These are phyloP conservation scores for Candida neerlandica DNA, from an alignment of 1,139 yeast genomes.

Conservation along the genomic window DNA sequence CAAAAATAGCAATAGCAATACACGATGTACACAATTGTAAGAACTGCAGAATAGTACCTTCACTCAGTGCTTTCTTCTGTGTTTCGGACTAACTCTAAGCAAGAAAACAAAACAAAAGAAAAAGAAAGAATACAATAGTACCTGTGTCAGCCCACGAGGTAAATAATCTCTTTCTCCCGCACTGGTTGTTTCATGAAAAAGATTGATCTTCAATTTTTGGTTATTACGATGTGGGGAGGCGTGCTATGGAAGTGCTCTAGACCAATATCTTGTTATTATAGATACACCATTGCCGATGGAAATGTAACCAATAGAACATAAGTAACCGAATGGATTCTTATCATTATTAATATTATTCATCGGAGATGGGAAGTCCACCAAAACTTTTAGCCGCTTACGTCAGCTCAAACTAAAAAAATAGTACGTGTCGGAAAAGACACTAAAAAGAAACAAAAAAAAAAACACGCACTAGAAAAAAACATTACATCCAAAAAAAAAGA, in stretches of 20 bases:
- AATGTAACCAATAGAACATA: background rate
- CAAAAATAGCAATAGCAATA: too few species aligned
- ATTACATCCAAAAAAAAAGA: background rate
- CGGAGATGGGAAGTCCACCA: background rate
- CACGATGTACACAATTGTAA: too few species aligned
- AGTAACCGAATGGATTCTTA: background rate
- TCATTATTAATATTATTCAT: constrained; percentile 1
- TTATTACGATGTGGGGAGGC: background rate
- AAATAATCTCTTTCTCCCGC: too few species aligned
- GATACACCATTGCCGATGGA: background rate
- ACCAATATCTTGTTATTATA: background rate
- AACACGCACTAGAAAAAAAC: background rate
- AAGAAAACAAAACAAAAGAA: too few species aligned
- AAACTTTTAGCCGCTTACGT: background rate
- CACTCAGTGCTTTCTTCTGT: too few species aligned
- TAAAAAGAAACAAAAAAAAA: background rate
- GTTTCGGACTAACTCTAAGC: too few species aligned
- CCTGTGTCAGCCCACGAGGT: too few species aligned
- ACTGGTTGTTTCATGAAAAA: too few species aligned
- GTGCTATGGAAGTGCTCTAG: background rate
- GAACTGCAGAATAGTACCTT: too few species aligned
- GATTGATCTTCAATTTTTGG: too few species aligned
- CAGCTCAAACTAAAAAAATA: background rate
- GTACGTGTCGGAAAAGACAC: background rate
- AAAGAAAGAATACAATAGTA: too few species aligned